These are phyloP conservation scores for Xylariomycetidae sp. DNA, from an alignment of 2,329 filamentous ascomycete genomes.

Conservation along the genomic window DNA sequence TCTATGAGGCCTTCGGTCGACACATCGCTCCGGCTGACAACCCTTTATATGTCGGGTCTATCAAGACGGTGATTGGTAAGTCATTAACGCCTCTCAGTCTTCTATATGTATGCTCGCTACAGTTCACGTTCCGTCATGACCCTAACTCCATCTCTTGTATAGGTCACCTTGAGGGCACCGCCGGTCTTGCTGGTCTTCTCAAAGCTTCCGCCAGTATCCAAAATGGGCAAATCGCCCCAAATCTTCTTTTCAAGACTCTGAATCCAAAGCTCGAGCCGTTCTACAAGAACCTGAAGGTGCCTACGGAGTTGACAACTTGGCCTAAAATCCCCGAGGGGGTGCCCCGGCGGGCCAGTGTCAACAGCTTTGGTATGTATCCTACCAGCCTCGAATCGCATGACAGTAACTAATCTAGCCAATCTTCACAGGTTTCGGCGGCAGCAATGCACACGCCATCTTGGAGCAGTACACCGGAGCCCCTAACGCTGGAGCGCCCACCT, in stretches of 20 bases:
- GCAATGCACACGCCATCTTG: slow-evolving; percentile 8
- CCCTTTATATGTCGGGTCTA: no score
- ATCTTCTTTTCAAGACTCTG: neutral
- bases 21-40: no score
- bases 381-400: no score
- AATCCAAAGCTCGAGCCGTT: neutral
- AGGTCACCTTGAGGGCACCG: neutral
- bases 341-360: neutral
- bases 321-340: neutral
- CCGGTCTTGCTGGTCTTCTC: neutral
- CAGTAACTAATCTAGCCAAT: no score
- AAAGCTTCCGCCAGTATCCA: neutral
- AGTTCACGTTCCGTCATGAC: no score
- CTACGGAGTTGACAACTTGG: neutral
- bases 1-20: neutral
- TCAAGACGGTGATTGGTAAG: no score
- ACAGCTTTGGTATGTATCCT: neutral
- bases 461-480: slow-evolving; percentile 1
- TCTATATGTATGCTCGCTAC: no score
- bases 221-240: neutral
- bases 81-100: no score
- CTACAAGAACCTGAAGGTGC: neutral
- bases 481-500: neutral
- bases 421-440: slow-evolving; percentile 9
- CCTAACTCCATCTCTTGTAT: no score